phyloP scores from a whole-genome alignment of 148 eudicot genomes.

The Pouteria glomerata region DNA sequence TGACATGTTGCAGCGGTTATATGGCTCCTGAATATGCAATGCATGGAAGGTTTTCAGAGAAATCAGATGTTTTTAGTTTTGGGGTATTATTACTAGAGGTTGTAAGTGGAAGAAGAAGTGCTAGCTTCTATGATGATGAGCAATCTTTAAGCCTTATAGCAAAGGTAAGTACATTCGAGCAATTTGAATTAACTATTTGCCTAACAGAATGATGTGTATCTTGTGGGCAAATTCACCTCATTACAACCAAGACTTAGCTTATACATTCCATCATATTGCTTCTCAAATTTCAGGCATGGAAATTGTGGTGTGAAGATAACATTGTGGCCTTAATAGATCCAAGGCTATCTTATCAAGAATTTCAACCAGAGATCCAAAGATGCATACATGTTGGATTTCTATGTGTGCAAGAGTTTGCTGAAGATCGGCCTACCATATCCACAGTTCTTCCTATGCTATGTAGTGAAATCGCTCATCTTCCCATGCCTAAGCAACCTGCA shows the following conservation, averaged over 20 bases:
- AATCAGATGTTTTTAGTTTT: slow-evolving; percentile 30
- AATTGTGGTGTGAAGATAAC: slow-evolving; percentile 23
- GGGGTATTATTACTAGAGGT: slow-evolving; percentile 36
- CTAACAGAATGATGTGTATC: too few relatives aligned
- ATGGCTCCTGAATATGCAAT: slow-evolving; percentile 34
- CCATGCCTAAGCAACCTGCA: slow-evolving; percentile 30
- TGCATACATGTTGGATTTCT: slow-evolving; percentile 16
- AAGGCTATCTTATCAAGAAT: neutral
- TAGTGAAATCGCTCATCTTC: slow-evolving; percentile 20
- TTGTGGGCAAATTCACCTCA: neutral
- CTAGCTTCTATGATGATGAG: slow-evolving; percentile 20
- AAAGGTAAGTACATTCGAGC: slow-evolving; percentile 16
- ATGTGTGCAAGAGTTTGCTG: slow-evolving; percentile 35
- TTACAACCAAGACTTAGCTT: neutral
- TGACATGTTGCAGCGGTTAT: slow-evolving; percentile 31
- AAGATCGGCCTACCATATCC: slow-evolving; percentile 34
- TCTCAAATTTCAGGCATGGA: slow-evolving; percentile 24
- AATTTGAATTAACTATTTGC: too few relatives aligned
- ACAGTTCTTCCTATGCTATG: slow-evolving; percentile 30
- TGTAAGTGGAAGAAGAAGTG: slow-evolving; percentile 29
- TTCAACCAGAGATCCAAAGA: slow-evolving; percentile 4
- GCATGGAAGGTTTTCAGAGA: slow-evolving; percentile 31
- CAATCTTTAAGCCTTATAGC: slow-evolving; percentile 11
- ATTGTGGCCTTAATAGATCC: slow-evolving; percentile 19
- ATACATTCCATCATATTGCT: neutral